A percentile compares a stretch with the other conserved stretches of the same genome.
Evolutionary conservation across 805 yeast species (phyloP).

Genomic region (Candida incommunis): DNA sequence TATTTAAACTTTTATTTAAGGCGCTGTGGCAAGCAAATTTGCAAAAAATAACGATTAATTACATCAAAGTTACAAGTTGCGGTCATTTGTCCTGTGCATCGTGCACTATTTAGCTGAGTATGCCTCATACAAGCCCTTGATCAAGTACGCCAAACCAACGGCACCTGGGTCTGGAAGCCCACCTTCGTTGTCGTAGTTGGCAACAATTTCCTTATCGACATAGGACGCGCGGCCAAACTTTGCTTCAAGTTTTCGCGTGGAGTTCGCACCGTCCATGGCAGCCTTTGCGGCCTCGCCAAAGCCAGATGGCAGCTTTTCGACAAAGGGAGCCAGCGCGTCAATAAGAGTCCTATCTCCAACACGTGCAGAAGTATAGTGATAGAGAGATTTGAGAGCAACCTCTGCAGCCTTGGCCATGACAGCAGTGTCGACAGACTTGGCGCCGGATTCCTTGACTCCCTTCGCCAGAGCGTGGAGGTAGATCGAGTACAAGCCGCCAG

Average conservation of each 20-base stretch:
- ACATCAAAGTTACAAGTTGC: too few relatives aligned
- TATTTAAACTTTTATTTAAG: too few relatives aligned
- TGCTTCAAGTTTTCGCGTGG: slow-evolving; percentile 63
- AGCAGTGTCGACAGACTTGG: slow-evolving; percentile 10
- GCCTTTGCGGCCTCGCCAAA: slow-evolving; percentile 48
- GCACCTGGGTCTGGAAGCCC: slow-evolving; percentile 90
- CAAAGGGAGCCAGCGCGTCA: slow-evolving; percentile 82
- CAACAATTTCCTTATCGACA: slow-evolving; percentile 49
- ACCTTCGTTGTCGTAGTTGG: slow-evolving; percentile 29
- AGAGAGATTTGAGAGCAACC: slow-evolving; percentile 57
- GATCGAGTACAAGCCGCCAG: slow-evolving; percentile 86
- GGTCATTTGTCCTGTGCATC: too few relatives aligned
- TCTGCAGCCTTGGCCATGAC: slow-evolving; percentile 18
- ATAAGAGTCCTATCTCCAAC: slow-evolving; percentile 79
- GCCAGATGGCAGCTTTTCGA: slow-evolving; percentile 46
- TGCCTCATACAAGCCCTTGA: slow-evolving; percentile 26
- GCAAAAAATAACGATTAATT: too few relatives aligned
- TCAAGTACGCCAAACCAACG: slow-evolving; percentile 56
- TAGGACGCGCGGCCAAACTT: slow-evolving; percentile 90
- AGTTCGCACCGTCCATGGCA: slow-evolving; percentile 62
- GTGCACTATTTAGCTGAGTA: too few relatives aligned
- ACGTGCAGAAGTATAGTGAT: slow-evolving; percentile 79
- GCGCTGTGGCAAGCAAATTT: too few relatives aligned
- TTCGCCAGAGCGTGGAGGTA: slow-evolving; percentile 64
- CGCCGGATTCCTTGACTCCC: slow-evolving; percentile 24